Conservation (phyloP, 768 basidiomycete species). For the Glaciozyma martinii region DNA sequence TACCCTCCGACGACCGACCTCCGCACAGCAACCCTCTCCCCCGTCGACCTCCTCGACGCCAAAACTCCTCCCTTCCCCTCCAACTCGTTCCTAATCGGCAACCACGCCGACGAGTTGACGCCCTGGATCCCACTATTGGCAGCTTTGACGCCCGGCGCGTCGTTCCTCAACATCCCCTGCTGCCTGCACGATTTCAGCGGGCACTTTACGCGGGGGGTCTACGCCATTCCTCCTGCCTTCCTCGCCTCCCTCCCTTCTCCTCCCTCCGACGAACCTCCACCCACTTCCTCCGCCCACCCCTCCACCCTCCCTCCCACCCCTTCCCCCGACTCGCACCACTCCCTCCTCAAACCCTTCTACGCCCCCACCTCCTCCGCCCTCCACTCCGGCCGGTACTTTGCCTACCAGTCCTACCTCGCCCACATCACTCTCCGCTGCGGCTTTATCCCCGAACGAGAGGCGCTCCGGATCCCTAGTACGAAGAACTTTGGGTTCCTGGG, state of each 20-base stretch:
- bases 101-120: slow-evolving; percentile 92
- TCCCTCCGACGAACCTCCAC: not conserved
- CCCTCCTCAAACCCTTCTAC: slow-evolving; percentile 29
- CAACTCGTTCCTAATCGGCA: slow-evolving; percentile 73
- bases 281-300: not conserved
- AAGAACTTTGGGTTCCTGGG: slow-evolving; percentile 87
- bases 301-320: not conserved
- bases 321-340: slow-evolving; percentile 15
- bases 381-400: slow-evolving; percentile 57
- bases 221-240: slow-evolving; percentile 43
- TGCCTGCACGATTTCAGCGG: slow-evolving; percentile 57
- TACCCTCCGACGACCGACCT: slow-evolving; percentile 63
- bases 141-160: slow-evolving; percentile 47
- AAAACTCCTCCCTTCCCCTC: slow-evolving; percentile 37
- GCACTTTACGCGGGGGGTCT: slow-evolving; percentile 60
- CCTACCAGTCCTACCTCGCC: slow-evolving; percentile 81
- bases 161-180: slow-evolving; percentile 61
- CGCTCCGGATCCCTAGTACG: slow-evolving; percentile 80
- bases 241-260: slow-evolving; percentile 29
- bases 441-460: slow-evolving; percentile 79
- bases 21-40: slow-evolving; percentile 59
- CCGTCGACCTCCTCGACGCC: not conserved
- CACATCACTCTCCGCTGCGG: slow-evolving; percentile 62
- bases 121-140: slow-evolving; percentile 86
- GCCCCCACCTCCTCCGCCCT: slow-evolving; percentile 27